Evolutionary conservation across 352 stramenopile genomes (phyloP), one percentile per base, ranked within the genome.

Genomic region (Globisporangium megalacanthum): DNA sequence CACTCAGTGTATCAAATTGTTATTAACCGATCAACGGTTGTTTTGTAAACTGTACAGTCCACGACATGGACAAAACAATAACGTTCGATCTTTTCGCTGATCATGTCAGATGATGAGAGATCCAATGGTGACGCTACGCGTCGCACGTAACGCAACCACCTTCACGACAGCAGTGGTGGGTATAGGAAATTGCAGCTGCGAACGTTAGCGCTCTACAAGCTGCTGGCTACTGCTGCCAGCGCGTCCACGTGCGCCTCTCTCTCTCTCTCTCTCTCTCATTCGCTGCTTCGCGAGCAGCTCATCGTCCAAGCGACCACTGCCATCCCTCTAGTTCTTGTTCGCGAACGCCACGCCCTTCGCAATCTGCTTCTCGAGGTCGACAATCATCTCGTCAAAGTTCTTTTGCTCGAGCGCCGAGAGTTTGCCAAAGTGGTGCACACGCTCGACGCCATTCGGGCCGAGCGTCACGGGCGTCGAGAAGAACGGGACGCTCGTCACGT

Each of bases 401-500:
- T 73, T 81, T 78, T 96, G 78, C 70, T 96, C 87, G 39, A 81
- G 65, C 13, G 68, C 56, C 54, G 83, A 92, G 52, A 96, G 71
- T 42, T 91, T 76, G 60, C 96, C 95, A 61, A 97, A 98, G 47
- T 83, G 71, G 65, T 98, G 80, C 63, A 99, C 82, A 65, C 99
- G 73, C 72, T 98, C 89, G 25, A 99, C 91, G 62, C 97, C 97
- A 72, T 98, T 94, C 59, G 88, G 90, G 61, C 96, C 97, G 65
- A 99, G 95, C 58, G 93, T 98, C 62, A 97, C 90, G 22, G 94
- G 95, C 51, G 86, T 94, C 45, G 87, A 93, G 88, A 99, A 99
- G 80, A 97, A 99, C 14, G 83, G 77, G 55, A 97, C 80, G 62
- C 96, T 89, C 19, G 96, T 99, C 58, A 99, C 78, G 72, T 87